A percentile compares a stretch with the other conserved stretches of the same genome.
Conservation (phyloP, 2,329 filamentous ascomycete species). For the Arachnopeziza araneosa region DNA sequence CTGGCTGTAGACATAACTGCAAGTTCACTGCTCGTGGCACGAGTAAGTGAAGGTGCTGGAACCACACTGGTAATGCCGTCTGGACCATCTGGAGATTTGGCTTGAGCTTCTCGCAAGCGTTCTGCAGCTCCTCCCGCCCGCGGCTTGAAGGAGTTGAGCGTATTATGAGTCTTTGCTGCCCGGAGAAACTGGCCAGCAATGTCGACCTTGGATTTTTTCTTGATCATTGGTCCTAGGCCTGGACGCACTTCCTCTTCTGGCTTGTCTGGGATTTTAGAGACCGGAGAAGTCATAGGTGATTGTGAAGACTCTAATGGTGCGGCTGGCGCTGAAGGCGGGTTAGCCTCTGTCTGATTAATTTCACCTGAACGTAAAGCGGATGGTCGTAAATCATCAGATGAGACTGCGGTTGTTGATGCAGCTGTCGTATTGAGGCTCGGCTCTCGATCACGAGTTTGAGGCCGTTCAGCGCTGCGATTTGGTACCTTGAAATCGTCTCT, state of each 20-base stretch:
- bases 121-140: slow-evolving; percentile 82
- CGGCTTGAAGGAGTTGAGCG: slow-evolving; percentile 67
- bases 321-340: background rate
- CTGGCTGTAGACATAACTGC: slow-evolving; percentile 16
- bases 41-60: slow-evolving; percentile 60
- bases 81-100: slow-evolving; percentile 59
- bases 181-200: slow-evolving; percentile 74
- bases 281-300: slow-evolving; percentile 1
- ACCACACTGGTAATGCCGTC: slow-evolving; percentile 90
- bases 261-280: slow-evolving; percentile 12
- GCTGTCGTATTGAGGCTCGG: slow-evolving; percentile 11
- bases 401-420: too few relatives aligned
- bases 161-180: slow-evolving; percentile 64
- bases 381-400: background rate
- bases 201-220: slow-evolving; percentile 67
- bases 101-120: slow-evolving; percentile 53
- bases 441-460: slow-evolving; percentile 13
- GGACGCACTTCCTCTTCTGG: slow-evolving; percentile 48
- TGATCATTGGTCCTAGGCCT: slow-evolving; percentile 86
- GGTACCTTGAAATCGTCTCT: slow-evolving; percentile 31
- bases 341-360: slow-evolving; percentile 1
- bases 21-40: slow-evolving; percentile 36
- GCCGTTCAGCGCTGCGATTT: slow-evolving; percentile 29
- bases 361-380: background rate
- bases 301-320: background rate